Conservation (phyloP, 345 rosid genomes). For the Lepidium africanum region DNA sequence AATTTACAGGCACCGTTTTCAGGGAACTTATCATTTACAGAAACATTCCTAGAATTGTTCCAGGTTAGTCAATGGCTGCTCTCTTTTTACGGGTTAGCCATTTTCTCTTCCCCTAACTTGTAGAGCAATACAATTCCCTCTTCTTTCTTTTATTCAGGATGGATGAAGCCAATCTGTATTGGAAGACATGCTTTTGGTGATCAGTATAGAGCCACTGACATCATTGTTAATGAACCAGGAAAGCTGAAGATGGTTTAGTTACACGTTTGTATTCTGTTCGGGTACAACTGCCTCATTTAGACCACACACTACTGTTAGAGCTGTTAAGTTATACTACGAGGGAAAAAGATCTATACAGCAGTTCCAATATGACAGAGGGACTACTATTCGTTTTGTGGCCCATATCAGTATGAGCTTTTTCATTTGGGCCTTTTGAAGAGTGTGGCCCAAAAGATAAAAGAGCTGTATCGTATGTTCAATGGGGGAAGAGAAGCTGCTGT, state of each 20-base stretch:
- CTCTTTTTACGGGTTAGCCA: neutral
- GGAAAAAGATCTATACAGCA: no score
- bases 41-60: constrained; percentile 69
- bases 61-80: constrained; percentile 42
- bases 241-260: constrained; percentile 49
- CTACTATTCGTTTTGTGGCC: neutral
- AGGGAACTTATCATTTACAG: constrained; percentile 86
- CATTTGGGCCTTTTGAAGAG: neutral
- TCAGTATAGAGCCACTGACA: constrained; percentile 86
- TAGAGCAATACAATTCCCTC: neutral
- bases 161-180: constrained; percentile 92
- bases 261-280: neutral
- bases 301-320: neutral
- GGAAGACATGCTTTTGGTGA: constrained; percentile 99
- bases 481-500: neutral
- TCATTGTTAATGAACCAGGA: constrained; percentile 65
- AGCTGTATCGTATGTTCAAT: neutral
- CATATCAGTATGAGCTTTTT: neutral
- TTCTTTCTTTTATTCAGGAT: constrained; percentile 41
- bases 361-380: neutral
- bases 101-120: neutral
- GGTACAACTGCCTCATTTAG: no score
- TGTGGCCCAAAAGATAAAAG: neutral
- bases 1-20: constrained; percentile 71
- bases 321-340: no score